Conservation (phyloP, 495 filamentous ascomycete genomes). For the Baudoinia panamericana region DNA sequence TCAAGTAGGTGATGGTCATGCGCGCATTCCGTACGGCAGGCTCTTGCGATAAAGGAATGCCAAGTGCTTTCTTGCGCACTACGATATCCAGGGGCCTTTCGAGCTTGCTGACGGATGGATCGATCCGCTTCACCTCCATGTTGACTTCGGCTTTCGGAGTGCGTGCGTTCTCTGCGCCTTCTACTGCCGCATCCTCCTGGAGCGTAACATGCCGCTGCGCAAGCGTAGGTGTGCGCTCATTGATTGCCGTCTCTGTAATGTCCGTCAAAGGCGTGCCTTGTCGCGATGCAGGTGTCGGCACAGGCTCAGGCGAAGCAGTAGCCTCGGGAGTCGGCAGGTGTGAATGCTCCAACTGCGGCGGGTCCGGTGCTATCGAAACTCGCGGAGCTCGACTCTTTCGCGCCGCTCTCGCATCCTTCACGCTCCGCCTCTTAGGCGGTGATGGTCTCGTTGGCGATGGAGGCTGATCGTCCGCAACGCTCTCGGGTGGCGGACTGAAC, state of each 20-base stretch:
- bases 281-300: no score
- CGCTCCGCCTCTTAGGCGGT: constrained; percentile 58
- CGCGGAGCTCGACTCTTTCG: constrained; percentile 35
- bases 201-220: constrained; percentile 7
- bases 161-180: constrained; percentile 7
- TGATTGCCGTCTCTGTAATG: constrained; percentile 59
- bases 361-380: constrained; percentile 31
- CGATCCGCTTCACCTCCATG: constrained; percentile 47
- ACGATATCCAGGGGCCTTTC: constrained; percentile 93
- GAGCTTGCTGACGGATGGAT: constrained; percentile 56
- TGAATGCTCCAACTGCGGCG: constrained; percentile 7
- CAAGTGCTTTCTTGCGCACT: constrained; percentile 66
- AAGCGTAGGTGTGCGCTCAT: constrained; percentile 36
- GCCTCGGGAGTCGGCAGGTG: constrained; percentile 40
- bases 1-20: constrained; percentile 79
- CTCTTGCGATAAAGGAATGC: constrained; percentile 47
- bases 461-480: constrained; percentile 40
- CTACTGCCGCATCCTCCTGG: constrained; percentile 3
- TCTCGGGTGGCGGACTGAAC: constrained; percentile 46
- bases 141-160: constrained; percentile 15
- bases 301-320: constrained; percentile 39
- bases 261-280: constrained; percentile 60
- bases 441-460: constrained; percentile 51
- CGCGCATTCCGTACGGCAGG: constrained; percentile 60
- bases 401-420: constrained; percentile 35